Conservation (phyloP, 495 filamentous ascomycete species). For the Podospora tetraspora region DNA sequence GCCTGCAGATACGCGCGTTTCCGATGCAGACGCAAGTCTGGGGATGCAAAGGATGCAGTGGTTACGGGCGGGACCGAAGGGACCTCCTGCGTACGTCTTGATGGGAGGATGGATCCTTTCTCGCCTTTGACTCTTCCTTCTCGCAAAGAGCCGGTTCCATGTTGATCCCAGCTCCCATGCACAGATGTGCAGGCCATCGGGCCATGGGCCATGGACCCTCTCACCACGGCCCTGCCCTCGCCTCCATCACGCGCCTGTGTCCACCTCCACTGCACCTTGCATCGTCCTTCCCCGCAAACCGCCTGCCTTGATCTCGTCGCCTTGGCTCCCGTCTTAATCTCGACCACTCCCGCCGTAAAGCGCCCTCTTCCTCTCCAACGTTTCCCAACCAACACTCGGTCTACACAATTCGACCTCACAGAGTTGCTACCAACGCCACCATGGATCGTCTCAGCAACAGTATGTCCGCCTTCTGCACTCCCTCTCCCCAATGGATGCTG, state of each 20-base stretch:
- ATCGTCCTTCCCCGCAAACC: conserved; percentile 5
- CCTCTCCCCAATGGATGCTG: not conserved
- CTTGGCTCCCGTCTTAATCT: not conserved
- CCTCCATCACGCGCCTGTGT: not conserved
- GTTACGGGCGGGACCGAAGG: not conserved
- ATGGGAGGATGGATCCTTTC: not conserved
- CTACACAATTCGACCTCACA: not conserved
- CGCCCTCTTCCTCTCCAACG: not conserved
- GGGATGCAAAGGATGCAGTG: not conserved
- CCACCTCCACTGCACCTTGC: not conserved
- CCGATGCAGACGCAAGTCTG: not conserved
- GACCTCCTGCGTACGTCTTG: no score
- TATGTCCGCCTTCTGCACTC: conserved; percentile 20
- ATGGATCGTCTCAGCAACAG: conserved; percentile 43
- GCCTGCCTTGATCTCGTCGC: not conserved
- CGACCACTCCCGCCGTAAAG: not conserved
- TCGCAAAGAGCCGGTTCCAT: not conserved
- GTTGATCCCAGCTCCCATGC: not conserved
- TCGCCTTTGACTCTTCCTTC: not conserved
- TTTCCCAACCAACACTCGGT: not conserved
- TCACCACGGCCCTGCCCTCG: not conserved
- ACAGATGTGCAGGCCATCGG: not conserved
- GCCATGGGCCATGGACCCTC: not conserved
- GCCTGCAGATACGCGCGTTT: not conserved
- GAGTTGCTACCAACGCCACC: conserved; percentile 8